Evolutionary conservation across 257 asterid genomes (phyloP).

Genomic region (Thymus quinquecostatus): DNA sequence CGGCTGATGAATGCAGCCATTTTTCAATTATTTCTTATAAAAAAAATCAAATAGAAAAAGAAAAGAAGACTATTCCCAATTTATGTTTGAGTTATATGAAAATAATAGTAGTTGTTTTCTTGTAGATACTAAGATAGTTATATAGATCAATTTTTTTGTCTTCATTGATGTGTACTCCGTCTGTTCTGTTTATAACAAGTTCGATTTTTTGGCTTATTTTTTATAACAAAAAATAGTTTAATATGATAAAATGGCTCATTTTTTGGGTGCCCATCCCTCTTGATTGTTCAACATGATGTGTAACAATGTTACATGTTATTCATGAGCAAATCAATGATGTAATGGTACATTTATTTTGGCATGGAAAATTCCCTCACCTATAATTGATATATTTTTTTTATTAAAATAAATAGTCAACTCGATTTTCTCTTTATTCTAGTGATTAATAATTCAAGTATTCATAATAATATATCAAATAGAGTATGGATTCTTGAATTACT

Average conservation of each 20-base stretch:
- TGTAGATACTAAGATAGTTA: no score
- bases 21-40: background rate
- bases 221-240: background rate
- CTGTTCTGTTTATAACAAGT: background rate
- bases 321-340: constrained; percentile 38
- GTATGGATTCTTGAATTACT: background rate
- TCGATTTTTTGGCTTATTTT: background rate
- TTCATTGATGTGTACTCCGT: no score
- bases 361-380: constrained; percentile 6
- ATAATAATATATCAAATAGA: background rate
- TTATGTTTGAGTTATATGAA: no score
- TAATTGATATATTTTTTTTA: background rate
- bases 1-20: constrained; percentile 30
- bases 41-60: no score
- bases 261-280: constrained; percentile 13
- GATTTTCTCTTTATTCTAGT: background rate
- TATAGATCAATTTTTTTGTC: no score
- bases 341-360: constrained; percentile 18
- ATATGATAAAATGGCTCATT: constrained; percentile 1
- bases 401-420: constrained; percentile 18
- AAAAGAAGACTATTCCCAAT: background rate
- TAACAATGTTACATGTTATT: constrained; percentile 29
- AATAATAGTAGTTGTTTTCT: no score
- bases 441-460: background rate
- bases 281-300: constrained; percentile 21